Evolutionary conservation across 2,329 filamentous ascomycete genomes (phyloP), one percentile per base, ranked within the genome.

Genomic region (Calycina herbarum): DNA sequence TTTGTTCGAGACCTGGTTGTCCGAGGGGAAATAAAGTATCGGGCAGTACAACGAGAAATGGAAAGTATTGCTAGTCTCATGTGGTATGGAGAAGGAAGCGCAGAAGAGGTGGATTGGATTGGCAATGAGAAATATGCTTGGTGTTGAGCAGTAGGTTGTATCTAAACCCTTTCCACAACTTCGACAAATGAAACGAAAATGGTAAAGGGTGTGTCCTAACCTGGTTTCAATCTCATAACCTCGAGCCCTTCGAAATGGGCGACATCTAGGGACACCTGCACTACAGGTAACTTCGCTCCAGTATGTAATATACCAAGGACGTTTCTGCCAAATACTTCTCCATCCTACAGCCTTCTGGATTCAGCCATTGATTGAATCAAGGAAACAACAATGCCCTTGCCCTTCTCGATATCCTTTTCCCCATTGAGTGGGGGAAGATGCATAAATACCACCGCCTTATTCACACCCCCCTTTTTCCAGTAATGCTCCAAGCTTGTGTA

Each of bases 81-180:
- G 75, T 93, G 89, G 89, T 89, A 89, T 70, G 87, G 85, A 5
- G 76, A 79, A 2, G 76, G 78, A 24, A 74, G 76, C 13, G 83
- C 80, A 10, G 72, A 78, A 1, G 79, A 77, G 1, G 78, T 81
- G 5, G 78, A 90, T 57, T 93, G 90, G 90, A 77, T 91, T 61
- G 84, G 82, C 27, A 92, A 90, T 72, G 89, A 93, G 78, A 92
- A 91, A 78, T 93, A 86, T 77, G 89, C 82, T 1, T 93, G 90
- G 91, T 92, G 88, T 56, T 62, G n/a, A 56, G 20, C 5, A 61
- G 2, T 2, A 54, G 48, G 5, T 8, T 8, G 7, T 54, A 24
- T 20, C 1, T n/a, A 54, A 27, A 11, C 7, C 15, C n/a, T 4
- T 54, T 13, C 48, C 42, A 48, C 42, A 20, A 17, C 20, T 20